Conservation (phyloP, 2,329 filamentous ascomycete genomes). For the Ascochyta lentis region DNA sequence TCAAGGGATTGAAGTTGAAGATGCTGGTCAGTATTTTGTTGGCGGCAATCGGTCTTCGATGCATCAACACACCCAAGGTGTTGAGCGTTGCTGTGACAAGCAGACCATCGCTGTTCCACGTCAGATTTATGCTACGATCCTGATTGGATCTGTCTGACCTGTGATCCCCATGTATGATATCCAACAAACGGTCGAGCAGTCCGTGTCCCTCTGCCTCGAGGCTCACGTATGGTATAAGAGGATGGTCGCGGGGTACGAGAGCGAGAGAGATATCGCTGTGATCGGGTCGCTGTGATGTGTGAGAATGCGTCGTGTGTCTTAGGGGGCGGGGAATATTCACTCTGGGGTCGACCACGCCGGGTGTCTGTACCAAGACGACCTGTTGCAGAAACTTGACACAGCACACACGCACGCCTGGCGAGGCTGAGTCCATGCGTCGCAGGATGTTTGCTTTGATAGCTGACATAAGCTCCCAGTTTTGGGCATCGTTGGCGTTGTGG, state of each 20-base stretch:
- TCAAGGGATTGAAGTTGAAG: slow-evolving; percentile 90
- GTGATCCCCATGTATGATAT: slow-evolving; percentile 82
- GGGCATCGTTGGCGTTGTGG: slow-evolving; percentile 79
- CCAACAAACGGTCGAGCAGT: slow-evolving; percentile 85
- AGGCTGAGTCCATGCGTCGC: slow-evolving; percentile 82
- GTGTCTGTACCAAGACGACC: slow-evolving; percentile 89
- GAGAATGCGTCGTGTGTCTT: slow-evolving; percentile 23
- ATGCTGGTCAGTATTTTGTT: slow-evolving; percentile 86
- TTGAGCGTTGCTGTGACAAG: slow-evolving; percentile 92
- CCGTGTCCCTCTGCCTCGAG: slow-evolving; percentile 94
- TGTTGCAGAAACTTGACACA: slow-evolving; percentile 98
- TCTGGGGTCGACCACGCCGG: slow-evolving; percentile 82
- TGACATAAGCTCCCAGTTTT: slow-evolving; percentile 86
- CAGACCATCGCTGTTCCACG: slow-evolving; percentile 73
- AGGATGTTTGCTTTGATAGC: slow-evolving; percentile 89
- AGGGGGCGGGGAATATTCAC: slow-evolving; percentile 58
- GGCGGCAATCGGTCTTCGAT: slow-evolving; percentile 78
- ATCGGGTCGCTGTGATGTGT: slow-evolving; percentile 66
- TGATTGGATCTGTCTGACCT: slow-evolving; percentile 64
- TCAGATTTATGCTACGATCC: slow-evolving; percentile 30
- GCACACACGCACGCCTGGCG: slow-evolving; percentile 81
- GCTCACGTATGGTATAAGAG: slow-evolving; percentile 76
- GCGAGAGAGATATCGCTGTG: slow-evolving; percentile 85
- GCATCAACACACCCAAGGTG: slow-evolving; percentile 80
- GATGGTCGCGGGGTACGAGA: slow-evolving; percentile 83